Conservation (phyloP, 164 flowering plant genomes). For the Malania oleifera region DNA sequence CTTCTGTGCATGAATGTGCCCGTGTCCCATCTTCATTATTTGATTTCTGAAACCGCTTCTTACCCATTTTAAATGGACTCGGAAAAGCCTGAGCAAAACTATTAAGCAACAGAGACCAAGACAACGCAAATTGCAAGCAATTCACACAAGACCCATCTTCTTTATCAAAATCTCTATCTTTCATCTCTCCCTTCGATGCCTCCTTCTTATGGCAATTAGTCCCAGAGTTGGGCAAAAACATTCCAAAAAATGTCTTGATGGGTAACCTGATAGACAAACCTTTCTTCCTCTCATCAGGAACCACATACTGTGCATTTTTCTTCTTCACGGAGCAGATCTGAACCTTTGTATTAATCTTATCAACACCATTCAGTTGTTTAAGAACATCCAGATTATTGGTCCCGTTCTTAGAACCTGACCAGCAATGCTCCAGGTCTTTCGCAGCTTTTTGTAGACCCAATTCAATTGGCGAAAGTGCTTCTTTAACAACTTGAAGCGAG, state of each 20-base stretch:
- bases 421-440: constrained; percentile 55
- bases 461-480: constrained; percentile 61
- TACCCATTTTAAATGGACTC: constrained; percentile 43
- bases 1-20: constrained; percentile 13
- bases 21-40: constrained; percentile 22
- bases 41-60: constrained; percentile 46
- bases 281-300: constrained; percentile 44
- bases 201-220: constrained; percentile 20
- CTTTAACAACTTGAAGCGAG: constrained; percentile 62
- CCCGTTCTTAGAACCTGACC: constrained; percentile 26
- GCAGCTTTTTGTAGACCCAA: constrained; percentile 58
- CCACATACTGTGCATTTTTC: constrained; percentile 28
- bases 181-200: constrained; percentile 24
- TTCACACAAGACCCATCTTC: constrained; percentile 50
- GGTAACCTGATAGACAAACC: constrained; percentile 48
- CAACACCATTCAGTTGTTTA: constrained; percentile 13
- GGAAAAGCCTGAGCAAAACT: constrained; percentile 60
- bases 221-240: constrained; percentile 34
- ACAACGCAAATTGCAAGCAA: constrained; percentile 69
- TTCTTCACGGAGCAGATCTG: constrained; percentile 29
- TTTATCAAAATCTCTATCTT: constrained; percentile 26
- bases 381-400: constrained; percentile 12
- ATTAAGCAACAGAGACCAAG: constrained; percentile 59
- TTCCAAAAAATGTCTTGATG: constrained; percentile 42
- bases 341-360: constrained; percentile 11